phyloP scores from a whole-genome alignment of 768 basidiomycete species.

The Macrolepiota fuliginosa region DNA sequence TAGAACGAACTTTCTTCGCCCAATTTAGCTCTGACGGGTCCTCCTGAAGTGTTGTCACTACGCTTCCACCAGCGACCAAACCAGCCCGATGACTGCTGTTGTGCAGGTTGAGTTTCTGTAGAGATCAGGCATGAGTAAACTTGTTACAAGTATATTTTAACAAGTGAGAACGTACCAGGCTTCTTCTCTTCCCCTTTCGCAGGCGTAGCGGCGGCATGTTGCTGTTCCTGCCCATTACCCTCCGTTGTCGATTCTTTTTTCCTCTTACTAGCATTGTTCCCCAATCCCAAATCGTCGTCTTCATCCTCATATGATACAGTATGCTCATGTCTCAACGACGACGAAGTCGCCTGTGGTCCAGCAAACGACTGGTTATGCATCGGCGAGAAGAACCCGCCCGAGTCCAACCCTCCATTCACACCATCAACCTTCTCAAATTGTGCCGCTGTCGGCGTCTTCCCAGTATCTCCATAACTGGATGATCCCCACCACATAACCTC shows the following conservation, averaged over 20 bases:
- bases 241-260: constrained; percentile 33
- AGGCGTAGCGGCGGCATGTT: constrained; percentile 20
- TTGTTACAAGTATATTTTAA: neutral
- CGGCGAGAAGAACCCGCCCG: constrained; percentile 75
- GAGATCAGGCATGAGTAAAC: neutral
- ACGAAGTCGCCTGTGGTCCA: constrained; percentile 22
- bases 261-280: constrained; percentile 52
- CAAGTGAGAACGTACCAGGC: constrained; percentile 24
- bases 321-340: constrained; percentile 11
- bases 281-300: constrained; percentile 88
- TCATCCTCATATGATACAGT: constrained; percentile 30
- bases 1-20: constrained; percentile 90
- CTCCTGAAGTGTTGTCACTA: constrained; percentile 48
- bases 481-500: constrained; percentile 68
- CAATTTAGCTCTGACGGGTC: constrained; percentile 86
- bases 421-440: constrained; percentile 59
- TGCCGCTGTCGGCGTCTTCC: constrained; percentile 65
- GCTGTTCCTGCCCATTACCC: constrained; percentile 14
- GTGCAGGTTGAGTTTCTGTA: constrained; percentile 14
- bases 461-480: constrained; percentile 14
- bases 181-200: constrained; percentile 16
- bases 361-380: constrained; percentile 65
- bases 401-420: constrained; percentile 33
- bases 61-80: constrained; percentile 80
- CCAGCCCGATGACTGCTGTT: constrained; percentile 52